A percentile compares a stretch with the other conserved stretches of the same genome.
These are phyloP conservation scores for Botrytis squamosa DNA, from an alignment of 2,329 filamentous ascomycete species.

Conservation along the genomic window DNA sequence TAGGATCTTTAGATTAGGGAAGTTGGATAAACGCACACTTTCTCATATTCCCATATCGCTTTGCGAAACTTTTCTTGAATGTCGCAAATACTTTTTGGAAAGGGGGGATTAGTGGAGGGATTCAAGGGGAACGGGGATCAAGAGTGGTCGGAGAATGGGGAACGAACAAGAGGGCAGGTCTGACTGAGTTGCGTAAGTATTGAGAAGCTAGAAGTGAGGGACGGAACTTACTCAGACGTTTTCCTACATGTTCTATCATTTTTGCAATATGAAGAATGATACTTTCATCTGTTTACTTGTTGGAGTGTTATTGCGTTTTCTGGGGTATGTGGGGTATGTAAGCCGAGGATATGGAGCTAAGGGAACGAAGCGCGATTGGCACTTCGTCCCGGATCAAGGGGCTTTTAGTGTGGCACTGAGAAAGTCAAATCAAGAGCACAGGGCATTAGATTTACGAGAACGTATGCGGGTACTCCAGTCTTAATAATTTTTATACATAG, in stretches of 20 bases:
- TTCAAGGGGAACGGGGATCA: not conserved
- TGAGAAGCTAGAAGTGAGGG: no score
- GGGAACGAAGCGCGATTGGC: not conserved
- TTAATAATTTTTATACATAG: not conserved
- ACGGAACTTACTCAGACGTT: constrained; percentile 6
- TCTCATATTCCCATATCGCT: constrained; percentile 81
- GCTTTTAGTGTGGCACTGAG: not conserved
- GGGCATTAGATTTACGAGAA: not conserved
- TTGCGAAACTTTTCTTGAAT: constrained; percentile 89
- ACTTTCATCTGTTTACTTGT: not conserved
- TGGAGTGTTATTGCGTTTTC: not conserved
- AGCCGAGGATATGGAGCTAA: constrained; percentile 17
- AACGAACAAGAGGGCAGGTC: constrained; percentile 13
- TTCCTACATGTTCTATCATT: constrained; percentile 17
- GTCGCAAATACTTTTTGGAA: constrained; percentile 74
- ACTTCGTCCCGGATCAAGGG: not conserved
- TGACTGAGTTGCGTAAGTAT: constrained; percentile 1
- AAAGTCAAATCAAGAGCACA: not conserved
- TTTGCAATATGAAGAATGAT: not conserved
- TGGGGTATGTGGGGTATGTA: constrained; percentile 18
- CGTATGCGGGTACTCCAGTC: not conserved
- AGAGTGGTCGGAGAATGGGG: not conserved
- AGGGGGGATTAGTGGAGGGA: constrained; percentile 7
- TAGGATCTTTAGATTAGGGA: not conserved
- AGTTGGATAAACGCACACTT: constrained; percentile 55